These are phyloP conservation scores for Graphilbum sp. DNA, from an alignment of 2,329 filamentous ascomycete genomes.

Conservation along the genomic window DNA sequence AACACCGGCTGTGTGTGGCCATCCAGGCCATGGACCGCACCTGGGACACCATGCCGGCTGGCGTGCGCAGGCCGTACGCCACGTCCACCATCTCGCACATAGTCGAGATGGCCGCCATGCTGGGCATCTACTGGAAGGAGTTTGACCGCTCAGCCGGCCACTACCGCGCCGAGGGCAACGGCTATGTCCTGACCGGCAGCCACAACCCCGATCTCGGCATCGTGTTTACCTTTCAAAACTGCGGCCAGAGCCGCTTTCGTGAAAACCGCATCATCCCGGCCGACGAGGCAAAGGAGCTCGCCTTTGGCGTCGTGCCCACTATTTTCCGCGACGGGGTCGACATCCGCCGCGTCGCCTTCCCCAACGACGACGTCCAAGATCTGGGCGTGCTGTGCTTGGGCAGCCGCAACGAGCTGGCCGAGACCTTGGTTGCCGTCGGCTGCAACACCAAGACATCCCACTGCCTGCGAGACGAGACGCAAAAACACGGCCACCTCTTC, in stretches of 20 bases:
- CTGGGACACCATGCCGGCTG: constrained; percentile 35
- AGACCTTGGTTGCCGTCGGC: constrained; percentile 34
- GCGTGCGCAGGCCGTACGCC: constrained; percentile 30
- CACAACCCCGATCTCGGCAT: constrained; percentile 32
- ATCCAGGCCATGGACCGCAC: constrained; percentile 27
- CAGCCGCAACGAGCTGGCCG: constrained; percentile 29
- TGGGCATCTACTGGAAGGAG: constrained; percentile 42
- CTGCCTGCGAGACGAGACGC: constrained; percentile 21
- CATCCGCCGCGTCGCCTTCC: constrained; percentile 20
- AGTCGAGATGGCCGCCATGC: constrained; percentile 34
- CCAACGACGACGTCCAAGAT: constrained; percentile 24
- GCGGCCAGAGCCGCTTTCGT: constrained; percentile 29
- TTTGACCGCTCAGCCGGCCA: constrained; percentile 34
- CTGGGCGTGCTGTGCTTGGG: constrained; percentile 30
- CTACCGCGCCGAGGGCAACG: constrained; percentile 39
- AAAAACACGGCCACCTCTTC: constrained; percentile 30
- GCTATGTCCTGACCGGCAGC: constrained; percentile 31
- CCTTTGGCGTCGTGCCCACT: constrained; percentile 38
- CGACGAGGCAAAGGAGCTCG: constrained; percentile 35
- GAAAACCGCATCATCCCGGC: constrained; percentile 35
- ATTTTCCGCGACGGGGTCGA: constrained; percentile 28
- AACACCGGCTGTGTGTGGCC: constrained; percentile 27
- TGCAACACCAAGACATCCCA: constrained; percentile 36
- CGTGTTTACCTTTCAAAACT: constrained; percentile 36
- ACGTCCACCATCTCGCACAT: constrained; percentile 38